A percentile compares a stretch with the other conserved stretches of the same genome.
These are phyloP conservation scores for Lactarius vividus DNA, from an alignment of 768 basidiomycete species.

Conservation along the genomic window DNA sequence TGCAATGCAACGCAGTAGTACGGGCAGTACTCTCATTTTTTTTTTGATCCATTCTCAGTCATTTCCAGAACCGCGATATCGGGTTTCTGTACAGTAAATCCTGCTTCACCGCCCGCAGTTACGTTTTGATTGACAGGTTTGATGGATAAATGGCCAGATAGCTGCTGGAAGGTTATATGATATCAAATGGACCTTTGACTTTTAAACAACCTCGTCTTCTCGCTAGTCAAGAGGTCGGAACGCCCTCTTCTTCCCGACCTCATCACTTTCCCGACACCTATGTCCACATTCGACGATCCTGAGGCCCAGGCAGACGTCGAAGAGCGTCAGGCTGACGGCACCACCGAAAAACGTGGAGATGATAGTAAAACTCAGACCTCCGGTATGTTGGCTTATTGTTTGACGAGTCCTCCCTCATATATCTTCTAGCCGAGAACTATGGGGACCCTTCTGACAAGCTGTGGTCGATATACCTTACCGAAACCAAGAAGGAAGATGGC, in stretches of 20 bases:
- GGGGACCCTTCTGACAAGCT: not conserved
- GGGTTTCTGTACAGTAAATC: too few relatives aligned
- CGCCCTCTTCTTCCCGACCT: not conserved
- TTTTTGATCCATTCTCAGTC: too few relatives aligned
- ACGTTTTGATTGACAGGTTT: not conserved
- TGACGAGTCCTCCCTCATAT: not conserved
- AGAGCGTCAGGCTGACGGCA: not conserved
- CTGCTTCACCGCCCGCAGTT: not conserved
- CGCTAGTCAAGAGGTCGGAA: not conserved
- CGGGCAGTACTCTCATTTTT: not conserved
- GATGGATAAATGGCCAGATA: not conserved
- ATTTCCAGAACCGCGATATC: not conserved
- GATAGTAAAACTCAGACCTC: not conserved
- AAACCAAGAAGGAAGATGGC: not conserved
- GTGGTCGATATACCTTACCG: conserved; percentile 5
- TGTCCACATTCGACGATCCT: not conserved
- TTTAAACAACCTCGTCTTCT: not conserved
- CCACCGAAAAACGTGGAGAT: not conserved
- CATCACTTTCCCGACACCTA: not conserved
- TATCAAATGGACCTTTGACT: not conserved
- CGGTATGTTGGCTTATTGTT: not conserved
- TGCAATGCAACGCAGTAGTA: not conserved
- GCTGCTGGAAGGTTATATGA: too few relatives aligned
- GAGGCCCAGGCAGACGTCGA: not conserved
- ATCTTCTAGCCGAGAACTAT: not conserved